These are phyloP conservation scores for Chaetomium sp. DNA, from an alignment of 2,329 filamentous ascomycete species.

Conservation along the genomic window DNA sequence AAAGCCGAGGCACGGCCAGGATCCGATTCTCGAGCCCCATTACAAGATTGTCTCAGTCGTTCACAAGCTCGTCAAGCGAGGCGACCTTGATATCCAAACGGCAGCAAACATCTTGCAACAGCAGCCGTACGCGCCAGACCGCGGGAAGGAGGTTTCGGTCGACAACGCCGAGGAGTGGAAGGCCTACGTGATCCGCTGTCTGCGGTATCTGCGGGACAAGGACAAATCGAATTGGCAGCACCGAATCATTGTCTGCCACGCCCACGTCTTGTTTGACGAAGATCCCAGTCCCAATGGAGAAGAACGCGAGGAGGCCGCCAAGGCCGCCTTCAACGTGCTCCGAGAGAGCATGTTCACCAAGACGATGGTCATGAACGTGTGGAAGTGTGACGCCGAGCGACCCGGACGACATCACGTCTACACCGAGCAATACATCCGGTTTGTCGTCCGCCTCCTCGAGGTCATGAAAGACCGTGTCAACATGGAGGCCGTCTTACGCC, in stretches of 20 bases:
- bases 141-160: slow-evolving; percentile 40
- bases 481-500: slow-evolving; percentile 70
- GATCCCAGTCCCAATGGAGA: slow-evolving; percentile 40
- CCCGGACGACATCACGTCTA: slow-evolving; percentile 88
- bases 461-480: slow-evolving; percentile 68
- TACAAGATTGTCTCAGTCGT: slow-evolving; percentile 82
- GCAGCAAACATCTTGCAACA: slow-evolving; percentile 48
- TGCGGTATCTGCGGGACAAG: slow-evolving; percentile 53
- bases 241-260: slow-evolving; percentile 73
- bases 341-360: slow-evolving; percentile 74
- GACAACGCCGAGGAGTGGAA: slow-evolving; percentile 59
- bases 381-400: slow-evolving; percentile 83
- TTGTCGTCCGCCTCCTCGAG: slow-evolving; percentile 69
- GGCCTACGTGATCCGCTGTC: slow-evolving; percentile 45
- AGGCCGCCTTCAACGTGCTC: slow-evolving; percentile 74
- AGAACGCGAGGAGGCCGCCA: slow-evolving; percentile 56
- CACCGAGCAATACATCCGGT: slow-evolving; percentile 77
- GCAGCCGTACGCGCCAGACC: slow-evolving; percentile 48
- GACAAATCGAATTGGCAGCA: slow-evolving; percentile 97
- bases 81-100: slow-evolving; percentile 41
- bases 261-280: slow-evolving; percentile 47
- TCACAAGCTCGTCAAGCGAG: slow-evolving; percentile 67
- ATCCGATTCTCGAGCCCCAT: slow-evolving; percentile 83
- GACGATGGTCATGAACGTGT: slow-evolving; percentile 90
- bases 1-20: slow-evolving; percentile 52